A percentile compares a stretch with the other conserved stretches of the same genome.
Conservation (phyloP, 345 rosid genomes). For the Eutrema heterophyllum region DNA sequence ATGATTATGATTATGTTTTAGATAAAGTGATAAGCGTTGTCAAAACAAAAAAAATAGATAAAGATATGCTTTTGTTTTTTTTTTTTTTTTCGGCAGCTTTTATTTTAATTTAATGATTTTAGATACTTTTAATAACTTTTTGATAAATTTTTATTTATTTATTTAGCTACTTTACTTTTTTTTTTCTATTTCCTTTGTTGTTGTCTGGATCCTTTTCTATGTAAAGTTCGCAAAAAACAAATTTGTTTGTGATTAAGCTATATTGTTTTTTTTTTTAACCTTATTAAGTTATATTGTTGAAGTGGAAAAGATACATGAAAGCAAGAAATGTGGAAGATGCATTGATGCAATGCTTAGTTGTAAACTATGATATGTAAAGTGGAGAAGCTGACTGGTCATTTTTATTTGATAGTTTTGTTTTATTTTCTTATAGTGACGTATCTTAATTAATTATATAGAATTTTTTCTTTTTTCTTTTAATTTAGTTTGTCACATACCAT, state of each 20-base stretch:
- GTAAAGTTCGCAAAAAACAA: not conserved
- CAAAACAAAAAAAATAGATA: not conserved
- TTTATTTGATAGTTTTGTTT: not conserved
- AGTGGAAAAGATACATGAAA: not conserved
- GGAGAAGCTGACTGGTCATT: not conserved
- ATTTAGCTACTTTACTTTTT: not conserved
- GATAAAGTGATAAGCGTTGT: too few relatives aligned
- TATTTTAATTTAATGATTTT: conserved; percentile 2
- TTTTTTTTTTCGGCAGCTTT: conserved; percentile 1
- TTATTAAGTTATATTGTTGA: not conserved
- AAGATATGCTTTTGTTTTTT: not conserved
- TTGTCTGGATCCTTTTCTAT: not conserved
- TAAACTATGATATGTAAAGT: conserved; percentile 21
- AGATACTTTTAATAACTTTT: not conserved
- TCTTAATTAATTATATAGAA: too few relatives aligned
- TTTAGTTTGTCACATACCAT: too few relatives aligned
- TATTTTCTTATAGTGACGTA: not conserved
- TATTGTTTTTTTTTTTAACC: too few relatives aligned
- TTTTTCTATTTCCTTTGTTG: not conserved
- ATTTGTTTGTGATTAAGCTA: not conserved
- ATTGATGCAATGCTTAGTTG: conserved; percentile 28
- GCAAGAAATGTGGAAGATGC: conserved; percentile 2
- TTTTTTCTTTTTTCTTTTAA: too few relatives aligned
- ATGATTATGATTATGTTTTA: conserved; percentile 25
- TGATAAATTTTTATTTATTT: not conserved